phyloP scores from a whole-genome alignment of 345 rosid species.

The Xanthoceras sorbifolium region DNA sequence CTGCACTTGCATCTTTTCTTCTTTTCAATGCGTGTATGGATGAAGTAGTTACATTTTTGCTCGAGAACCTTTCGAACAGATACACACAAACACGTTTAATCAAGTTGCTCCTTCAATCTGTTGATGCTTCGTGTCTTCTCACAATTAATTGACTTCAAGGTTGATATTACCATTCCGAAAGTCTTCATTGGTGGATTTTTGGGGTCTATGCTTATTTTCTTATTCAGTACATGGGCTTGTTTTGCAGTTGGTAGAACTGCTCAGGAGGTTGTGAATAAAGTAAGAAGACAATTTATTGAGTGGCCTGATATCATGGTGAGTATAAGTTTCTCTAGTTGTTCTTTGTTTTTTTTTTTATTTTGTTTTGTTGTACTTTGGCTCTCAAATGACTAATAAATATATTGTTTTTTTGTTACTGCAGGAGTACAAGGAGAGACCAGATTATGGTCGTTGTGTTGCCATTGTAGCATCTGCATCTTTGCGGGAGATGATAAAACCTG shows the following conservation, averaged over 20 bases:
- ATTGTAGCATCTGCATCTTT: constrained; percentile 96
- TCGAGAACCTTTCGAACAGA: constrained; percentile 75
- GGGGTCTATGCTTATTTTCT: constrained; percentile 94
- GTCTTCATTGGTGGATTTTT: constrained; percentile 91
- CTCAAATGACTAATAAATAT: constrained; percentile 7
- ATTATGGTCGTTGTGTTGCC: constrained; percentile 98
- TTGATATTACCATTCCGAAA: constrained; percentile 96
- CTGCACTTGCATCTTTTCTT: constrained; percentile 98
- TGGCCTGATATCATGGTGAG: no score
- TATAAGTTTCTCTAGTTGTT: no score
- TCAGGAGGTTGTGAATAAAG: constrained; percentile 99
- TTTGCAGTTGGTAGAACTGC: constrained; percentile 98
- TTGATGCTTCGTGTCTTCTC: background rate
- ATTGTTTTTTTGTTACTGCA: constrained; percentile 30
- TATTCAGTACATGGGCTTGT: constrained; percentile 98
- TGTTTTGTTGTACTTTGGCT: constrained; percentile 4
- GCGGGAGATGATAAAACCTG: constrained; percentile 98
- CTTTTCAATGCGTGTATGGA: constrained; percentile 98
- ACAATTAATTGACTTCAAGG: constrained; percentile 48
- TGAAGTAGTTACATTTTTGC: constrained; percentile 93
- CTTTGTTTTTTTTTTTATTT: background rate
- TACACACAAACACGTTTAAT: constrained; percentile 22
- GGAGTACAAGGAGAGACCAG: constrained; percentile 92
- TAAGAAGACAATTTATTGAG: constrained; percentile 95
- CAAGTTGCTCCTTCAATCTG: background rate